Conservation (phyloP, 75 land plant genomes). For the Isoetes taiwanensis region DNA sequence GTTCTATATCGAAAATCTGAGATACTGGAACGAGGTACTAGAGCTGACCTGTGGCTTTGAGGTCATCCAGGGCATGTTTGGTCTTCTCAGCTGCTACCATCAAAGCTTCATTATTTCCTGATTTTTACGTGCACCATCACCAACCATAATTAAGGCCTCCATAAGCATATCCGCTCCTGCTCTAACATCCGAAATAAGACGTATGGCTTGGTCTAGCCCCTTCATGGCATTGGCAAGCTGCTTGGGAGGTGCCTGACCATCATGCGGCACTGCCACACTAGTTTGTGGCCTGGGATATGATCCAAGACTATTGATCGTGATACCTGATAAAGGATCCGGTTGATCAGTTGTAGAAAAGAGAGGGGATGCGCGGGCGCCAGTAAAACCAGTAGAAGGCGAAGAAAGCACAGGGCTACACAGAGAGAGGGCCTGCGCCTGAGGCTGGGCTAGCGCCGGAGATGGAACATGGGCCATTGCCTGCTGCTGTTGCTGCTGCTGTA, state of each 20-base stretch:
- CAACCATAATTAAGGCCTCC: slow-evolving; percentile 46
- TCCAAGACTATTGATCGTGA: neutral
- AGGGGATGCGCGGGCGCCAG: slow-evolving; percentile 20
- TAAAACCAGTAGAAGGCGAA: slow-evolving; percentile 23
- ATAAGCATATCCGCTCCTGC: slow-evolving; percentile 70
- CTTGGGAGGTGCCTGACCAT: slow-evolving; percentile 78
- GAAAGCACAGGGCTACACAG: slow-evolving; percentile 29
- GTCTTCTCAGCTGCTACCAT: slow-evolving; percentile 8
- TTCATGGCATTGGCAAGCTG: slow-evolving; percentile 88
- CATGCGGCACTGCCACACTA: neutral
- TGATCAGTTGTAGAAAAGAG: slow-evolving; percentile 22
- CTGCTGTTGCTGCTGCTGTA: slow-evolving; percentile 27
- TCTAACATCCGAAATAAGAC: slow-evolving; percentile 81
- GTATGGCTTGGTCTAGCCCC: slow-evolving; percentile 44
- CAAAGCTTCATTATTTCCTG: neutral
- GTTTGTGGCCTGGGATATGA: neutral
- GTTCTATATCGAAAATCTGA: neutral
- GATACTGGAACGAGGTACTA: neutral
- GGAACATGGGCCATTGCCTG: too few relatives aligned
- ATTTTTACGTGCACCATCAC: neutral
- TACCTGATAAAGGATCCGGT: slow-evolving; percentile 6
- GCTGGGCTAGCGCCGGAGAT: too few relatives aligned
- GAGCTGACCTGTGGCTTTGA: slow-evolving; percentile 15
- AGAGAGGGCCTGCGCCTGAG: too few relatives aligned
- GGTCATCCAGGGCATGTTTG: slow-evolving; percentile 14